phyloP scores from a whole-genome alignment of 352 stramenopile species.

The Phytopythium kandeliae region DNA sequence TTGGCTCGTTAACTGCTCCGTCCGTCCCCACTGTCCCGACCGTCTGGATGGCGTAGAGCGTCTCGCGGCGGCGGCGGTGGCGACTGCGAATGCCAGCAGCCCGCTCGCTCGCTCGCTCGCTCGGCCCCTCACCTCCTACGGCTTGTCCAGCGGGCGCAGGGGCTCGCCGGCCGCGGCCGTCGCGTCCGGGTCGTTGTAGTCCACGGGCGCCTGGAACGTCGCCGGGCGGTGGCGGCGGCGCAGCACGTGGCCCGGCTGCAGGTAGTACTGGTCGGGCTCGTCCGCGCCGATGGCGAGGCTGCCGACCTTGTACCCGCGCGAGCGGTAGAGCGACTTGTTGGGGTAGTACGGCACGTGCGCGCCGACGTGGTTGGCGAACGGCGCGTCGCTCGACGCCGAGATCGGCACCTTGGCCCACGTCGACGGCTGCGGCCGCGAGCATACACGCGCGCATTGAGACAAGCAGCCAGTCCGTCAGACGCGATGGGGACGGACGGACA shows the following conservation, averaged over 20 bases:
- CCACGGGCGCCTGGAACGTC: slow-evolving; percentile 64
- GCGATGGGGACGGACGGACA: too few species aligned
- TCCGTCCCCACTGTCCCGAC: too few species aligned
- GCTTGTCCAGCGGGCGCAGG: slow-evolving; percentile 56
- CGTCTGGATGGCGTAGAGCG: too few species aligned
- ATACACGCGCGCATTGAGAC: too few species aligned
- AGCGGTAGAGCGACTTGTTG: slow-evolving; percentile 74
- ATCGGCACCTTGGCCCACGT: slow-evolving; percentile 72
- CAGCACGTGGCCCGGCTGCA: slow-evolving; percentile 70
- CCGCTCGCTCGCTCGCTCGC: not conserved
- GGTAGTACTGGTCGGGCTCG: slow-evolving; percentile 80
- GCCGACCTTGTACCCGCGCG: slow-evolving; percentile 74
- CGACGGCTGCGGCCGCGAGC: slow-evolving; percentile 45
- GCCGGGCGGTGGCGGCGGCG: slow-evolving; percentile 56
- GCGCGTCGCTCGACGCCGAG: slow-evolving; percentile 47
- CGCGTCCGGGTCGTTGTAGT: slow-evolving; percentile 79
- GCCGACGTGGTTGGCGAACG: slow-evolving; percentile 65
- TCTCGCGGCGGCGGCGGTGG: too few species aligned
- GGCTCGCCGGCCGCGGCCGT: slow-evolving; percentile 30
- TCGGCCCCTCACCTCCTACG: slow-evolving; percentile 28
- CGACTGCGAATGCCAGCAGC: slow-evolving; percentile 1
- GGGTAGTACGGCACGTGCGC: slow-evolving; percentile 59
- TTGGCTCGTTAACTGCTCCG: too few species aligned
- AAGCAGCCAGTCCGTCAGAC: too few species aligned
- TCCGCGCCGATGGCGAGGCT: slow-evolving; percentile 49